Evolutionary conservation across 176 grass and related monocot species (phyloP).

Genomic region (Thalia dealbata): DNA sequence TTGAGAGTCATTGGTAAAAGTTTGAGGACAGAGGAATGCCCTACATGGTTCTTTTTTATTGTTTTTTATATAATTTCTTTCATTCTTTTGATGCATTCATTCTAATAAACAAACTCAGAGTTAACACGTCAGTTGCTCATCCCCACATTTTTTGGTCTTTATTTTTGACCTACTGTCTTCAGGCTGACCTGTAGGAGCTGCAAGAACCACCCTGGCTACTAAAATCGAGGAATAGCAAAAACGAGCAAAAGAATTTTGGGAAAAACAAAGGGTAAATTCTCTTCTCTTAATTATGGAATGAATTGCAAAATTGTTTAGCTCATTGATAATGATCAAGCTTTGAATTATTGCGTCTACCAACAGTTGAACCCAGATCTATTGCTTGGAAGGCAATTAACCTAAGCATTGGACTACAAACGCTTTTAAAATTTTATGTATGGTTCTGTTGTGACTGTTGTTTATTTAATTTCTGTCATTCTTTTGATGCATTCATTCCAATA

Average conservation of each 20-base stretch:
- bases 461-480: too few species aligned
- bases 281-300: slow-evolving; percentile 25
- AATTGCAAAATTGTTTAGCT: too few species aligned
- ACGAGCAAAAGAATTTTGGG: slow-evolving; percentile 88
- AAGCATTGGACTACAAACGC: too few species aligned
- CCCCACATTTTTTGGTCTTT: neutral
- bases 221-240: slow-evolving; percentile 53
- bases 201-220: slow-evolving; percentile 61
- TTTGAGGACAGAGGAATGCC: neutral
- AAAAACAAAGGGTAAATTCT: slow-evolving; percentile 76
- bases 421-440: too few species aligned
- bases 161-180: slow-evolving; percentile 6
- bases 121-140: too few species aligned
- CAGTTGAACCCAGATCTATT: too few species aligned
- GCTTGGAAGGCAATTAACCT: too few species aligned
- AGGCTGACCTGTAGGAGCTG: slow-evolving; percentile 87
- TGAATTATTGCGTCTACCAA: too few species aligned
- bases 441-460: too few species aligned
- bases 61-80: neutral
- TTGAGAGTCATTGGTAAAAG: neutral
- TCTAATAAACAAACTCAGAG: neutral
- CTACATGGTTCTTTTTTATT: neutral
- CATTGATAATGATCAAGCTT: too few species aligned
- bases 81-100: neutral
- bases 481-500: too few species aligned